Evolutionary conservation across 805 yeast genomes (phyloP), one percentile per base, ranked within the genome.

Genomic region (Candida ficus): DNA sequence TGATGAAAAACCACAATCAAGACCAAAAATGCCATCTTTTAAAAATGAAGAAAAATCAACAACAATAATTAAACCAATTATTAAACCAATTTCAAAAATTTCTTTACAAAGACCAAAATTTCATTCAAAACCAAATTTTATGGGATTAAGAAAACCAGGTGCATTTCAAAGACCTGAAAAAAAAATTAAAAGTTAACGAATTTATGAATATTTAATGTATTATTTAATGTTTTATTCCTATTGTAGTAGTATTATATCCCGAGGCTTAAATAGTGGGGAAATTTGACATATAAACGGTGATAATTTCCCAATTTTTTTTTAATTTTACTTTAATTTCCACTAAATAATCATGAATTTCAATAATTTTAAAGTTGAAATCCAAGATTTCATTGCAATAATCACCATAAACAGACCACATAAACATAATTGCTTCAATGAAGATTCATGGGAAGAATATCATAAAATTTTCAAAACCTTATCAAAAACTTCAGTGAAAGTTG

Each of bases 351-450:
- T 32, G 16, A 20, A 37, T 16, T 54, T 46, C 39, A 29, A 44
- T 4, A 44, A 53, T 38, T 57, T 55, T 42, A 43, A 29, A 12
- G 53, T 53, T 16, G 36, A 33, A 1, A 16, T 41, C 11, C 25
- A 43, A 12, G 25, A 17, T n/a, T n/a, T n/a, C 33, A 50, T 64
- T 48, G 52, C 59, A 4, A 71, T 82, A 18, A 66, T 84, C 17
- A 72, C 76, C 54, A 63, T 80, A 60, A 77, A 81, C 59, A 73
- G 84, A 42, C 83, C 87, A 5, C 63, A 68, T 48, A 59, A 64
- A 2, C 64, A 76, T 44, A 84, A 84, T 53, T 80, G 88, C 0
- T 76, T 77, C 55, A 63, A 71, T 39, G 69, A 67, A 42, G 60
- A 51, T 30, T 71, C 80, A 14, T 83, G 85, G 81, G 58, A 63